These are phyloP conservation scores for Candida nitratophila DNA, from an alignment of 805 yeast species.

Conservation along the genomic window DNA sequence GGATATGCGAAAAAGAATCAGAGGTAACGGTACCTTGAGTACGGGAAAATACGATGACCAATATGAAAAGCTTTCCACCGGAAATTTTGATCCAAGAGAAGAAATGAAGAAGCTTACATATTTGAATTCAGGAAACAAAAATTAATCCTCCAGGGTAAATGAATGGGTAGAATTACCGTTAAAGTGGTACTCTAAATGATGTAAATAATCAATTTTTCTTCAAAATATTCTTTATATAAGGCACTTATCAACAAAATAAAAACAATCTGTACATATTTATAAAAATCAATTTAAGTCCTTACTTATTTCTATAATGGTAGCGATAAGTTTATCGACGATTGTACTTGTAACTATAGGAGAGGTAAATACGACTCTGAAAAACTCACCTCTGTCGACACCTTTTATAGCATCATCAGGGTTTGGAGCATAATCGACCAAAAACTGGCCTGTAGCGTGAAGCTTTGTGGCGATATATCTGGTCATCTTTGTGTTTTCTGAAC, in stretches of 20 bases:
- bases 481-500: constrained; percentile 37
- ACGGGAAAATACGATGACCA: constrained; percentile 91
- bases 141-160: too few species aligned
- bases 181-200: not conserved
- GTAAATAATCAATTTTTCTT: not conserved
- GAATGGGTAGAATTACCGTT: too few species aligned
- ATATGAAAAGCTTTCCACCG: constrained; percentile 68
- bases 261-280: not conserved
- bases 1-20: constrained; percentile 84
- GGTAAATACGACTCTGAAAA: constrained; percentile 78
- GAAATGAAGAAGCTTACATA: constrained; percentile 69
- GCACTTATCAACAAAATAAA: not conserved
- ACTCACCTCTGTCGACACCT: constrained; percentile 55
- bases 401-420: constrained; percentile 37
- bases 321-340: constrained; percentile 39
- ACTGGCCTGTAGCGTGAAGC: constrained; percentile 57
- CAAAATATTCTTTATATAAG: too few species aligned
- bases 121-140: constrained; percentile 45
- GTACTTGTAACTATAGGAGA: constrained; percentile 49
- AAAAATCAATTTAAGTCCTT: not conserved
- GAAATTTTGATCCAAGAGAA: constrained; percentile 74
- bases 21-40: constrained; percentile 90
- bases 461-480: constrained; percentile 58
- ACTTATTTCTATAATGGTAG: constrained; percentile 31
- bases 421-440: constrained; percentile 75